Percentiles rank a stretch among this genome's conserved stretches.
phyloP scores from a whole-genome alignment of 129 eudicot genomes.

The Apium graveolens region DNA sequence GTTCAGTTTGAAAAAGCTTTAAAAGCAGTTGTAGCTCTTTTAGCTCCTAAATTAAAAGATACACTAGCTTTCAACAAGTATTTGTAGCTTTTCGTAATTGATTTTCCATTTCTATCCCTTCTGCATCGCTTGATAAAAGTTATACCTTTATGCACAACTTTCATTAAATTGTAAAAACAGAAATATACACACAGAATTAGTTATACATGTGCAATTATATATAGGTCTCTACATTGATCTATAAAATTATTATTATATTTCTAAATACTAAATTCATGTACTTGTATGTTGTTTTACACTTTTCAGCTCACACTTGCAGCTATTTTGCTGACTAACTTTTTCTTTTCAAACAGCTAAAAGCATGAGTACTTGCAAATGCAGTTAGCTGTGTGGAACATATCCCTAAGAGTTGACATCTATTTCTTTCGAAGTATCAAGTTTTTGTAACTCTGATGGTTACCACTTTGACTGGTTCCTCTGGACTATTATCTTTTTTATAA shows the following conservation, averaged over 20 bases:
- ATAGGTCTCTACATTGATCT: neutral
- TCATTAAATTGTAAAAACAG: neutral
- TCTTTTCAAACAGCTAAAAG: neutral
- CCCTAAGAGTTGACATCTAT: neutral
- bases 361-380: neutral
- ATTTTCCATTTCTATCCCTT: too few relatives aligned
- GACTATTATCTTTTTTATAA: neutral
- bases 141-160: neutral
- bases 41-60: neutral
- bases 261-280: neutral
- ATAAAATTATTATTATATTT: too few relatives aligned
- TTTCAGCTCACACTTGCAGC: neutral
- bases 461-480: neutral
- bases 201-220: too few relatives aligned
- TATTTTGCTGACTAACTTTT: neutral
- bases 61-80: neutral
- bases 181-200: neutral
- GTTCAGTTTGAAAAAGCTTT: neutral
- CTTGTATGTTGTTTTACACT: neutral
- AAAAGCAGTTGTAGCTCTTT: neutral
- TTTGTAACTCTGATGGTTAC: neutral
- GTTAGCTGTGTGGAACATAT: neutral
- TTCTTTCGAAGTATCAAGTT: neutral
- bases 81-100: neutral
- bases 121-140: neutral